Conservation (phyloP, 2,329 filamentous ascomycete species). For the Stemphylium vesicarium region DNA sequence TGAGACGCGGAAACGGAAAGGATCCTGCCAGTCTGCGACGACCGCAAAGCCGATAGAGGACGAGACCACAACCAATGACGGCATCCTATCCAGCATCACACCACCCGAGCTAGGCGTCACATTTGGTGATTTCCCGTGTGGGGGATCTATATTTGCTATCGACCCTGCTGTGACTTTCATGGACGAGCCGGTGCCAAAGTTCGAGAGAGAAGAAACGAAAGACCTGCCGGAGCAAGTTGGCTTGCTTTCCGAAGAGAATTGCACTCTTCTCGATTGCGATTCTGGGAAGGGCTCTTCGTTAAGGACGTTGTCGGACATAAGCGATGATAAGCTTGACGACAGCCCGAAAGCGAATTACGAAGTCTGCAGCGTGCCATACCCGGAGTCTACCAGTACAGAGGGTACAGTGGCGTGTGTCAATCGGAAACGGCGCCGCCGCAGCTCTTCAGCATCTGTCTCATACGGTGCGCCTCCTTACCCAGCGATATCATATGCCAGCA, state of each 20-base stretch:
- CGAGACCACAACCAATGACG: conserved; percentile 1
- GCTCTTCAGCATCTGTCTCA: conserved; percentile 28
- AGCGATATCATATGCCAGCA: conserved; percentile 30
- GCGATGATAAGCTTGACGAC: conserved; percentile 20
- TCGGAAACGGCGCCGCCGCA: conserved; percentile 35
- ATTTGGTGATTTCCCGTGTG: conserved; percentile 39
- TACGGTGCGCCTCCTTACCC: conserved; percentile 27
- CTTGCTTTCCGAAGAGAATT: conserved; percentile 21
- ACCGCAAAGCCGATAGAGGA: background rate
- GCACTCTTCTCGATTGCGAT: conserved; percentile 22
- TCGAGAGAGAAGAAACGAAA: background rate
- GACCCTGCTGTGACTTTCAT: conserved; percentile 8
- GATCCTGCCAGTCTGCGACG: background rate
- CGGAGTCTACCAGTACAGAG: conserved; percentile 10
- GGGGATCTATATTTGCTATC: conserved; percentile 20
- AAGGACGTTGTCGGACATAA: conserved; percentile 30
- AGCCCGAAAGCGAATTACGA: conserved; percentile 14
- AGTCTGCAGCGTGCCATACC: conserved; percentile 1
- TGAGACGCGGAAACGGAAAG: conserved; percentile 6
- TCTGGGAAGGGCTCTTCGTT: conserved; percentile 38
- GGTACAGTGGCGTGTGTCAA: conserved; percentile 16
- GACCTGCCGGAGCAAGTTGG: conserved; percentile 2
- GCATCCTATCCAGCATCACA: conserved; percentile 7
- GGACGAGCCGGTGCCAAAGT: background rate
- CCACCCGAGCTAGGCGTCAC: conserved; percentile 31